A percentile compares a stretch with the other conserved stretches of the same genome.
These are phyloP conservation scores for Pleurotus tuber-regium DNA, from an alignment of 768 basidiomycete species.

Conservation along the genomic window DNA sequence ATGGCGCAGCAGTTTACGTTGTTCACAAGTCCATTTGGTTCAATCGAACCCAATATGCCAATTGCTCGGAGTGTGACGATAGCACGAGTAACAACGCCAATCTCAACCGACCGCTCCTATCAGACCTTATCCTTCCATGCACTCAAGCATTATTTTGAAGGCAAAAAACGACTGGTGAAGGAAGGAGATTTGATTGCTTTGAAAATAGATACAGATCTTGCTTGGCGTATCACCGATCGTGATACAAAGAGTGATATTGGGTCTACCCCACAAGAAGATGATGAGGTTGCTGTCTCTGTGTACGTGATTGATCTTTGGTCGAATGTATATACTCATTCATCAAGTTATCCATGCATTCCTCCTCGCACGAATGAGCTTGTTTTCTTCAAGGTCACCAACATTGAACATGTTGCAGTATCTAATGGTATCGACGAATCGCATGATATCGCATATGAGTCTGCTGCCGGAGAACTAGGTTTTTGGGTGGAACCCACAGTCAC, in stretches of 20 bases:
- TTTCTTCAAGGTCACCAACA: slow-evolving; percentile 76
- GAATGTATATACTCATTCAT: not conserved
- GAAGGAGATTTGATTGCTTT: slow-evolving; percentile 73
- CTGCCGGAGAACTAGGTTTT: slow-evolving; percentile 75
- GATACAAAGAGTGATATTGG: slow-evolving; percentile 13
- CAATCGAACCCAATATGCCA: slow-evolving; percentile 58
- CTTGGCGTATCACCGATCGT: slow-evolving; percentile 17
- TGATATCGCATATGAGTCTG: slow-evolving; percentile 54
- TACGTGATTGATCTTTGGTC: not conserved
- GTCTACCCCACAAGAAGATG: slow-evolving; percentile 23
- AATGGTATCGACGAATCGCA: slow-evolving; percentile 24
- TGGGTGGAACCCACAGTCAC: slow-evolving; percentile 77
- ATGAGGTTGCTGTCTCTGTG: slow-evolving; percentile 16
- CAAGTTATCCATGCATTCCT: slow-evolving; percentile 17
- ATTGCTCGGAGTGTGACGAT: slow-evolving; percentile 68
- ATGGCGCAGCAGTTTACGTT: slow-evolving; percentile 23
- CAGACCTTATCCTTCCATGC: slow-evolving; percentile 60
- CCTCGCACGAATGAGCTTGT: slow-evolving; percentile 46
- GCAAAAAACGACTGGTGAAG: slow-evolving; percentile 56
- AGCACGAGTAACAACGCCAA: slow-evolving; percentile 76
- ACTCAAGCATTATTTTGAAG: slow-evolving; percentile 62
- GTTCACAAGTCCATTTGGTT: slow-evolving; percentile 61
- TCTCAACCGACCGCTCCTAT: slow-evolving; percentile 61
- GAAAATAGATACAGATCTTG: slow-evolving; percentile 51
- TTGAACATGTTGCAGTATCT: slow-evolving; percentile 62